Evolutionary conservation across 106 monocot genomes (phyloP).

Genomic region (Allium sativum): DNA sequence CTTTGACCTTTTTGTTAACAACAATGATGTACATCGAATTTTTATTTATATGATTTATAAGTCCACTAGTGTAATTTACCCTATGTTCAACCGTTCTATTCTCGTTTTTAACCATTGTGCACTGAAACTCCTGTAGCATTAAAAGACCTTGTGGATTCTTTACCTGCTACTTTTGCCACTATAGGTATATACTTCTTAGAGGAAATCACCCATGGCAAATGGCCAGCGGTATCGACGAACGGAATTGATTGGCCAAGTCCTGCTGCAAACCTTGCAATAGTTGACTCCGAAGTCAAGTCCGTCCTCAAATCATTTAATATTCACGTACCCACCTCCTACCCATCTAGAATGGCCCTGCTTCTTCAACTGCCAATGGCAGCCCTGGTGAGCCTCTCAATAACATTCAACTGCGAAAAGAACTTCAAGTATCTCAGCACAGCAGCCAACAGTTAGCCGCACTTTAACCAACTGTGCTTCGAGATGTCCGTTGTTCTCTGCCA

Average conservation of each 20-base stretch:
- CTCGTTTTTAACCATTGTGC: too few species aligned
- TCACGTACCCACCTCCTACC: constrained; percentile 20
- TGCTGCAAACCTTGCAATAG: constrained; percentile 40
- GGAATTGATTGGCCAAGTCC: constrained; percentile 92
- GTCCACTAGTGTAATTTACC: too few species aligned
- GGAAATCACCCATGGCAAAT: constrained; percentile 82
- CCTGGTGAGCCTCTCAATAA: constrained; percentile 77
- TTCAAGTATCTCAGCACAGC: constrained; percentile 56
- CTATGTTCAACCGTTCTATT: too few species aligned
- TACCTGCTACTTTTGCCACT: constrained; percentile 72
- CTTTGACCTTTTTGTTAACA: too few species aligned
- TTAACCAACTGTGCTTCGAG: constrained; percentile 65
- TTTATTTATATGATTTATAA: too few species aligned
- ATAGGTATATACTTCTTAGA: constrained; percentile 77
- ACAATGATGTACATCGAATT: too few species aligned
- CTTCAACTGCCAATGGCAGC: constrained; percentile 94
- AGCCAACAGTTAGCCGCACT: constrained; percentile 45
- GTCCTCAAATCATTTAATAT: constrained; percentile 65
- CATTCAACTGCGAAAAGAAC: constrained; percentile 76
- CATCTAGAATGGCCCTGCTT: constrained; percentile 30
- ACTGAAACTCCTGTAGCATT: constrained; percentile 48
- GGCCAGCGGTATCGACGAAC: constrained; percentile 75
- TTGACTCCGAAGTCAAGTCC: constrained; percentile 70
- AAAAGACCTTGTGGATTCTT: constrained; percentile 60
- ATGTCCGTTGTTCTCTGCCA: constrained; percentile 65